Evolutionary conservation across 441 rosid genomes (phyloP).

Genomic region (Syzygium syzygioides): DNA sequence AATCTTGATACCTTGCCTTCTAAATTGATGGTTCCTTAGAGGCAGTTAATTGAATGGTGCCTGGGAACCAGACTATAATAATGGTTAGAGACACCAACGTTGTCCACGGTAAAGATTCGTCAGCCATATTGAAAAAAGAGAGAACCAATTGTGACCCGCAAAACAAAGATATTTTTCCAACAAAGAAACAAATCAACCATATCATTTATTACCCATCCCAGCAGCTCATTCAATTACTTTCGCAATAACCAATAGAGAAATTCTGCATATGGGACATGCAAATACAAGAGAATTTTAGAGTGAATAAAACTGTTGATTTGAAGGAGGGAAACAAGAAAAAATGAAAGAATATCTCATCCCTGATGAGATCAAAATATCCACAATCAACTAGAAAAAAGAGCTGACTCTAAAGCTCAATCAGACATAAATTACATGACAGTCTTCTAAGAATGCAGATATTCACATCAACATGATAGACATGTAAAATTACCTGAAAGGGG

Average conservation of each 20-base stretch:
- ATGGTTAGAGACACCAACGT: neutral
- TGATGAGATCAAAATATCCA: neutral
- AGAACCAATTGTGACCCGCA: neutral
- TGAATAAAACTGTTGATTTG: neutral
- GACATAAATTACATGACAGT: neutral
- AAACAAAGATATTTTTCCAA: neutral
- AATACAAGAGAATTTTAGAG: neutral
- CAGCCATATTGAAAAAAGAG: neutral
- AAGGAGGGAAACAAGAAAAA: neutral
- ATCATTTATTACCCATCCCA: neutral
- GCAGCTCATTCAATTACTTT: neutral
- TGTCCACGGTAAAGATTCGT: neutral
- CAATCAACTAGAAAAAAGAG: neutral
- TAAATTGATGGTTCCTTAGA: neutral
- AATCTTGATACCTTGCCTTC: neutral
- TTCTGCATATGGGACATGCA: neutral
- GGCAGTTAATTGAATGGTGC: neutral
- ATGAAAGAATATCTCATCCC: neutral
- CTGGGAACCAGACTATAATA: neutral
- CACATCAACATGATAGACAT: neutral
- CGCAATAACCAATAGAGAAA: neutral
- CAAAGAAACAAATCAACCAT: neutral
- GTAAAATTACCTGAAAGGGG: constrained; percentile 51
- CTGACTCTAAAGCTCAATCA: neutral
- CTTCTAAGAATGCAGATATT: neutral